Base-by-base conservation (phyloP, 495 filamentous ascomycete species). In the Aspergillus affinis region DNA sequence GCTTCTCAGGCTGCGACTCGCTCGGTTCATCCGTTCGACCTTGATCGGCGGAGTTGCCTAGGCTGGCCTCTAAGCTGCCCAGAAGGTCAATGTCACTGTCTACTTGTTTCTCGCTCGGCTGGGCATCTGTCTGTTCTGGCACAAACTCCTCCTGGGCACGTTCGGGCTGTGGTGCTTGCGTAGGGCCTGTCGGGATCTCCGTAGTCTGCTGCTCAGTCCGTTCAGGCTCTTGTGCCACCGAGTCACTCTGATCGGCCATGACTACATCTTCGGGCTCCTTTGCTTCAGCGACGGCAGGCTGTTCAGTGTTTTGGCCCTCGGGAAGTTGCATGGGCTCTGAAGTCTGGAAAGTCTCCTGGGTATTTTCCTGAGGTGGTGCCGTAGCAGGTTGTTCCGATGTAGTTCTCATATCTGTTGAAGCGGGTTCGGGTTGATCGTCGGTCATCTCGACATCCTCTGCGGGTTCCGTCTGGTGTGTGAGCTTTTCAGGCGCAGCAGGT, bases 391-490 rank as follows among this genome's bases (percentile, higher is more conserved):
- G 49, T 13, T 32, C 41, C 2, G 19, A 9, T 18, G 51, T 61
- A 26, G 56, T 13, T 18, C 18, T 50, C n/a, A 45, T 29, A 21
- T 54, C 54, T 20, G 32, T 17, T 5, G 46, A 15, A 10, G 52
- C 44, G 13, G 30, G n/a, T 29, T 59, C 17, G 17, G 56, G 54
- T 4, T 41, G 44, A 52, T 45, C 52, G 36, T 62, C 66, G n/a
- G 56, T 61, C 66, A 69, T 69, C 44, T 65, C 57, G 29, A 69
- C 58, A 54, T 66, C 68, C 57, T 75, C 76, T 62, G 52, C 72
- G 65, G 8, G 74, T 73, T 48, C 20, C 6, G 30, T 12, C 3
- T 49, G 26, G 48, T 69, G 58, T 17, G 48, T 26, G 5, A 48
- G 29, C 19, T 61, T 54, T 29, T 57, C 64, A 4, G 53, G 48